Conservation (phyloP, 306 rosid genomes). For the Clitoria ternatea region DNA sequence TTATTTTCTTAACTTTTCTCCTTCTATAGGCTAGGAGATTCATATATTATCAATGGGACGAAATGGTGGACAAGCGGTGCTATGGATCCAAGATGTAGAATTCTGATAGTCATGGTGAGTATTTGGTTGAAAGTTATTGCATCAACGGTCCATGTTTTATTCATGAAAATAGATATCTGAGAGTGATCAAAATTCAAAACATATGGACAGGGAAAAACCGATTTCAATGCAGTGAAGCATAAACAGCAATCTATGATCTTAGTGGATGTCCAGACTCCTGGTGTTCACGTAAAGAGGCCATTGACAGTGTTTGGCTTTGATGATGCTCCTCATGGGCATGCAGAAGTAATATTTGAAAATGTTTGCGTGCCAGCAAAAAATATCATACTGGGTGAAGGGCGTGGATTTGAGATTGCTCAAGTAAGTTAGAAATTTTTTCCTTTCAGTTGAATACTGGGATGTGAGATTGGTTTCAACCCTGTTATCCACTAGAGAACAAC, state of each 20-base stretch:
- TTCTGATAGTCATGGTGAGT: constrained; percentile 92
- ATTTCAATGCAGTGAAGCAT: constrained; percentile 74
- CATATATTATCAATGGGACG: constrained; percentile 75
- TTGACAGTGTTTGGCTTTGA: constrained; percentile 88
- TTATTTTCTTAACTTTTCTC: constrained; percentile 7
- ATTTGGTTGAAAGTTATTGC: constrained; percentile 22
- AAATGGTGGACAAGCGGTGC: constrained; percentile 99
- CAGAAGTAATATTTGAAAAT: constrained; percentile 77
- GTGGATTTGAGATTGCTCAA: constrained; percentile 98
- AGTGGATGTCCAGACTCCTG: constrained; percentile 82
- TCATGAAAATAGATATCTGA: constrained; percentile 11
- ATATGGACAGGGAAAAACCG: constrained; percentile 80
- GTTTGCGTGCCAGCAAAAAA: constrained; percentile 72
- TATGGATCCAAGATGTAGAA: constrained; percentile 93
- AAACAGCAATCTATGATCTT: constrained; percentile 95
- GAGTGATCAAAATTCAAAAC: constrained; percentile 24
- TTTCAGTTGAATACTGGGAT: background rate
- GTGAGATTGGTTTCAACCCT: constrained; percentile 14
- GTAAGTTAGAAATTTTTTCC: constrained; percentile 40
- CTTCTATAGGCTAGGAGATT: constrained; percentile 67
- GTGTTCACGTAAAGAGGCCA: constrained; percentile 78
- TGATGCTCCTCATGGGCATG: constrained; percentile 99
- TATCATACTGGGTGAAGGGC: constrained; percentile 88
- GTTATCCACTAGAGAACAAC: background rate
- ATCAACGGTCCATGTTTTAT: background rate